Conservation (phyloP, 768 basidiomycete genomes). For the Leucogyrophana mollusca region DNA sequence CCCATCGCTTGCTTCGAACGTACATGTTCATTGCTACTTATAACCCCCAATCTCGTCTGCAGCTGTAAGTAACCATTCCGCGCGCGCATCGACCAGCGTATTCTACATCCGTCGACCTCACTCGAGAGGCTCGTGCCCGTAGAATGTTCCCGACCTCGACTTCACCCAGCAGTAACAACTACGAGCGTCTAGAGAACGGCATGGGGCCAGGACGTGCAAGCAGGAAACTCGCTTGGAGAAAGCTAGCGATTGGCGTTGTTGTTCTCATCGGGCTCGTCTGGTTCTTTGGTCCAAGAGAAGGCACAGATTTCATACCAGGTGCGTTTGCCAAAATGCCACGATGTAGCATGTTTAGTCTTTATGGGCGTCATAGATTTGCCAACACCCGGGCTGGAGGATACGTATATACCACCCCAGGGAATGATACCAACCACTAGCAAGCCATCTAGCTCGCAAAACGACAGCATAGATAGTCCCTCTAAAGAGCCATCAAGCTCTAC, state of each 20-base stretch:
- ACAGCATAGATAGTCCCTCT: neutral
- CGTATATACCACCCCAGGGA: conserved; percentile 17
- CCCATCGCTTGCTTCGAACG: no score
- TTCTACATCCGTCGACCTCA: conserved; percentile 30
- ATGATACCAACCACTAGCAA: conserved; percentile 11
- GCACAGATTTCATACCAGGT: conserved; percentile 17
- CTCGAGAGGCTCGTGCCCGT: conserved; percentile 22
- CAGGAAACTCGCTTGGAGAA: conserved; percentile 56
- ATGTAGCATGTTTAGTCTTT: no score
- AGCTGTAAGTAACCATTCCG: conserved; percentile 15
- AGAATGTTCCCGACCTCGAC: conserved; percentile 8
- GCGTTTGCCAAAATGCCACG: conserved; percentile 5
- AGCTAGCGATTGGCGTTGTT: conserved; percentile 58
- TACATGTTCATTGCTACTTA: no score
- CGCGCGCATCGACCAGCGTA: conserved; percentile 17
- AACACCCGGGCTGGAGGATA: conserved; percentile 17
- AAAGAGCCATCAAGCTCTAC: conserved; percentile 1
- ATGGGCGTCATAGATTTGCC: conserved; percentile 21
- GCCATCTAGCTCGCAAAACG: neutral
- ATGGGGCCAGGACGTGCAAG: conserved; percentile 42
- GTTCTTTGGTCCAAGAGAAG: conserved; percentile 54
- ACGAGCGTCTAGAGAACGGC: conserved; percentile 62
- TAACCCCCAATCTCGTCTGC: no score
- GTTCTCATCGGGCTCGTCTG: conserved; percentile 61
- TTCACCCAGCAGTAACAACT: conserved; percentile 43